Base-by-base conservation (phyloP, 306 rosid species). In the Lagenaria siceraria region DNA sequence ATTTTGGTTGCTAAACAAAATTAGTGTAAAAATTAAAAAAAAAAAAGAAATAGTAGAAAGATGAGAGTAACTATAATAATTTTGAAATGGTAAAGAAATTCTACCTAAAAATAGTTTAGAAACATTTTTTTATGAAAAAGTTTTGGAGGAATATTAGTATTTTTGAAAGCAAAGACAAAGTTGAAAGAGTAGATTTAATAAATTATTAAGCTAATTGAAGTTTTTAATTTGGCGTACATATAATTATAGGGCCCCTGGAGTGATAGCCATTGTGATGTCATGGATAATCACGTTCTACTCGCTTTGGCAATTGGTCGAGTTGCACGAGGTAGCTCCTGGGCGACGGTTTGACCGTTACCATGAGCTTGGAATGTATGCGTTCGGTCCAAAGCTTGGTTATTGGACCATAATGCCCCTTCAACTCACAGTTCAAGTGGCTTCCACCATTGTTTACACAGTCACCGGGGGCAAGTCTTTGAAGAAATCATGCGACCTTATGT, bases 401-500 rank as follows among this genome's bases (percentile, higher is more conserved):
- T 86, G 89, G 93, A 14, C 82, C 19, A 79, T 91, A 0, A 83
- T 91, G 90, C 82, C 87, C 10, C 89, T 83, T 11, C 96, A 91
- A 22, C 27, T 87, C 21, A 81, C 74, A 0, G 93, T 91, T 73
- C 92, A 89, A 31, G 83, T 89, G 18, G 90, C 92, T 24, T 51
- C 90, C 1, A 60, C 71, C 60, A 91, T 91, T 19, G 96, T 91
- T 11, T 91, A 91, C 42, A 31, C 79, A 9, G 91, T 91, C 35
- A 91, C 93, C 0, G 96, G 96, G 8, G 96, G 96, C 0, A 89
- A 89, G 56, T 91, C 96, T 0, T 27, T 91, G 18, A 89, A 91
- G 86, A 91, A 91, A 60, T 86, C 84, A 70, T 79, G 46, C 33
- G 86, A 87, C 10, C 80, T 86, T 0, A 0, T 74, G 0, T 0